Conservation (phyloP, 2,329 filamentous ascomycete species). For the Penicillium frequentans region DNA sequence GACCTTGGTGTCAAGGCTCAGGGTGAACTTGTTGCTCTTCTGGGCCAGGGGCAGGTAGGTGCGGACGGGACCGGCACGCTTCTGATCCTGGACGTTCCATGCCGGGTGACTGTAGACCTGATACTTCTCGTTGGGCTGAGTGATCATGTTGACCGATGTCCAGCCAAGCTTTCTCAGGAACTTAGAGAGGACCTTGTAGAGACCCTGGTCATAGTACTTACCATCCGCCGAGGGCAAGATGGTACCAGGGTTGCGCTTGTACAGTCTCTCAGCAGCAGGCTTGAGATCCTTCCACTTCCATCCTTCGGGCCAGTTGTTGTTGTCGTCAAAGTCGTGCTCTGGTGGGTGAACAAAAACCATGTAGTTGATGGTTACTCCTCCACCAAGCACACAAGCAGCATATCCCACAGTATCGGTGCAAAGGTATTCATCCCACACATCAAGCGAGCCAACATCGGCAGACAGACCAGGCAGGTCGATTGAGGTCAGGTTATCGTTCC, state of each 20-base stretch:
- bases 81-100: slow-evolving; percentile 67
- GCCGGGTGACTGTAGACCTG: slow-evolving; percentile 63
- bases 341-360: slow-evolving; percentile 47
- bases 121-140: slow-evolving; percentile 63
- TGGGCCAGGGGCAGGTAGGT: slow-evolving; percentile 68
- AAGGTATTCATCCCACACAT: slow-evolving; percentile 22
- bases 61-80: slow-evolving; percentile 68
- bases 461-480: slow-evolving; percentile 30
- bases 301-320: slow-evolving; percentile 69
- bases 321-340: slow-evolving; percentile 67
- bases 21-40: slow-evolving; percentile 62
- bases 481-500: slow-evolving; percentile 23
- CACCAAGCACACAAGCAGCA: slow-evolving; percentile 29
- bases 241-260: slow-evolving; percentile 69
- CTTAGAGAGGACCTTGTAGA: slow-evolving; percentile 62
- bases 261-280: slow-evolving; percentile 61
- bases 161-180: slow-evolving; percentile 64
- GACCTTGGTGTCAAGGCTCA: slow-evolving; percentile 68
- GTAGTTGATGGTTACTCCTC: slow-evolving; percentile 30
- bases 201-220: slow-evolving; percentile 65
- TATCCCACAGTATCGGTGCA: slow-evolving; percentile 23
- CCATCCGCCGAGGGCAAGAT: slow-evolving; percentile 66
- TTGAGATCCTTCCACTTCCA: slow-evolving; percentile 68
- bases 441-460: slow-evolving; percentile 21
- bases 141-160: slow-evolving; percentile 62